A percentile compares a stretch with the other conserved stretches of the same genome.
Evolutionary conservation across 2,329 filamentous ascomycete species (phyloP).

Genomic region (Penicillium olsonii): DNA sequence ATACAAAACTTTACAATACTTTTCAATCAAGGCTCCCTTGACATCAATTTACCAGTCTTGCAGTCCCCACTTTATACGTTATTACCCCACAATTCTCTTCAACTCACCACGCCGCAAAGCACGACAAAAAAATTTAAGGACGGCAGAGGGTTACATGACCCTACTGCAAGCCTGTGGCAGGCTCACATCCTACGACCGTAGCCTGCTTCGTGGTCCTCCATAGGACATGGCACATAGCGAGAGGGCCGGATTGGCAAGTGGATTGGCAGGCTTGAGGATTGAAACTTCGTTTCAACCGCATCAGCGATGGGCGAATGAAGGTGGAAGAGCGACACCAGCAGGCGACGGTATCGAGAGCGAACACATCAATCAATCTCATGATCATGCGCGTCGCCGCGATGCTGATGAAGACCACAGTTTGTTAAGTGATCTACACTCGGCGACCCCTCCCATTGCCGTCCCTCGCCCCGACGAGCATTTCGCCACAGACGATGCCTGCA

Average conservation of each 20-base stretch:
- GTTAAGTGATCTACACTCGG: conserved; percentile 42
- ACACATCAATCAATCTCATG: conserved; percentile 37
- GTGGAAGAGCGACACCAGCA: conserved; percentile 27
- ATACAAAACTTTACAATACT: neutral
- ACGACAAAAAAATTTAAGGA: conserved; percentile 8
- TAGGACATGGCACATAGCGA: conserved; percentile 43
- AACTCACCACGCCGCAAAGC: conserved; percentile 7
- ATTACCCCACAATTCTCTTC: conserved; percentile 24
- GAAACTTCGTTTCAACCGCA: conserved; percentile 40
- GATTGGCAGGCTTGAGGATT: conserved; percentile 40
- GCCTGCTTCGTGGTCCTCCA: conserved; percentile 19
- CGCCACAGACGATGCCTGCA: conserved; percentile 27
- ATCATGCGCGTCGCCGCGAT: conserved; percentile 36
- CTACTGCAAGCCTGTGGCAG: conserved; percentile 18
- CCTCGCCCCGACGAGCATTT: conserved; percentile 41
- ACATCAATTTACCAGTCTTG: conserved; percentile 1
- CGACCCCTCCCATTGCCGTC: conserved; percentile 49
- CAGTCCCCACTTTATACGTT: conserved; percentile 20
- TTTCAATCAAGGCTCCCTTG: neutral
- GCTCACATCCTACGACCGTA: conserved; percentile 16
- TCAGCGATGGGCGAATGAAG: conserved; percentile 27
- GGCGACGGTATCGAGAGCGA: conserved; percentile 41
- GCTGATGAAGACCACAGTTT: conserved; percentile 44
- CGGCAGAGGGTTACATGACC: conserved; percentile 24
- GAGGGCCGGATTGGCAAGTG: conserved; percentile 33